These are phyloP conservation scores for Mortierella sp. DNA, from an alignment of 371 early-diverging fungal genomes.

Conservation along the genomic window DNA sequence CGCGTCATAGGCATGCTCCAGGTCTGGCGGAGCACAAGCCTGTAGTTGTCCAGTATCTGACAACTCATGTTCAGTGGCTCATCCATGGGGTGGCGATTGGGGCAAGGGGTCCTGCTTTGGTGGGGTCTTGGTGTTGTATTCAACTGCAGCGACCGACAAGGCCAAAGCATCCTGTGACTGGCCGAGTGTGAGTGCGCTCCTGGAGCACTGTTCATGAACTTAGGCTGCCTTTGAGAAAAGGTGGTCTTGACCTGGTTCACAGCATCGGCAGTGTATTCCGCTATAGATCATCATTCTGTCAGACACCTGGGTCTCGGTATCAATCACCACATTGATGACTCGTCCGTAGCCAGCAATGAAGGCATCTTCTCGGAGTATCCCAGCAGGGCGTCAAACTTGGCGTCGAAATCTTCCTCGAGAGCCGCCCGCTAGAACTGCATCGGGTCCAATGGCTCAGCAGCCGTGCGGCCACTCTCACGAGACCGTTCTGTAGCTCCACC, in stretches of 20 bases:
- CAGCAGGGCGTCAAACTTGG: conserved; percentile 50
- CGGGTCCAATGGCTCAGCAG: conserved; percentile 39
- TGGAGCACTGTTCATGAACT: conserved; percentile 16
- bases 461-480: conserved; percentile 47
- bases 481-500: conserved; percentile 51
- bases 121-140: conserved; percentile 44
- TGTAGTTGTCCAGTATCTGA: conserved; percentile 5
- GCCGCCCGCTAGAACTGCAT: conserved; percentile 45
- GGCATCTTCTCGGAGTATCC: conserved; percentile 52
- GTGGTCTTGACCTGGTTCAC: conserved; percentile 41
- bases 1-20: neutral
- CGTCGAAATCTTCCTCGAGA: conserved; percentile 44
- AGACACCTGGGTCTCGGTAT: conserved; percentile 40
- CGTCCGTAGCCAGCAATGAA: conserved; percentile 55
- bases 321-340: conserved; percentile 36
- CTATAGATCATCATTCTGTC: conserved; percentile 45
- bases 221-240: conserved; percentile 42
- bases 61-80: conserved; percentile 11
- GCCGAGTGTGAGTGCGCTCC: conserved; percentile 6
- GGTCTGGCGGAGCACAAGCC: neutral
- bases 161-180: conserved; percentile 43
- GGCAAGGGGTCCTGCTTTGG: conserved; percentile 11
- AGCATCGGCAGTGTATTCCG: conserved; percentile 40
- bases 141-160: conserved; percentile 40
- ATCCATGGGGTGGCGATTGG: conserved; percentile 19